Base-by-base conservation (phyloP, 2,329 filamentous ascomycete species). In the Aspergillus melleus region DNA sequence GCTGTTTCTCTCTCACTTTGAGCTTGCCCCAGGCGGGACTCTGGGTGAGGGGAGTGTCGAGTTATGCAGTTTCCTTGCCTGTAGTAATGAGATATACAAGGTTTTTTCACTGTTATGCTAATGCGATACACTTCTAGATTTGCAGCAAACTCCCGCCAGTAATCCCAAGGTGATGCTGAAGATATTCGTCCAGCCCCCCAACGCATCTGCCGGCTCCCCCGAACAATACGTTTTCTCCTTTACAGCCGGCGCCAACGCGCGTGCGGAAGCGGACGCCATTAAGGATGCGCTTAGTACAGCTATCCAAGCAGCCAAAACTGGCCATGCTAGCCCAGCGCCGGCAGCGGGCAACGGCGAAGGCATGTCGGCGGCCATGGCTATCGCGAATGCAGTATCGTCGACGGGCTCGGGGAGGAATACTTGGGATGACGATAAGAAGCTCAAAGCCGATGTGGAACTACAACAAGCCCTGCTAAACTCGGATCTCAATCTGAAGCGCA, bases 131-230 rank as follows among this genome's bases (percentile, higher is more conserved):
- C 59, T 32, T 49, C 20, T 68, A 95, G 91, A 98, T 78, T 86
- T 99, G 52, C 94, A 99, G 76, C 94, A 98, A 75, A 98, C 95
- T 0, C 93, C 95, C 12, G 91, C 92, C 61, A 88, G 83, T n/a
- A 88, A 87, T 39, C 82, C 92, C 19, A 97, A 96, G 81, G 92
- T 96, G 55, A 96, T 96, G 84, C 84, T 98, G 61, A 96, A 95
- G 76, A 89, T 99, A 57, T 91, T 97, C 68, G 90, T 90, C 63
- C 90, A 92, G 73, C 77, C 85, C 47, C 77, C 86, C 22, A 70
- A 73, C 39, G 60, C 70, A 16, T 67, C 72, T 3, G 67, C 68
- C 11, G 68, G 61, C 6, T 64, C 70, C 3, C 80, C 90, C 19
- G 84, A 88, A 50, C 86, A 88, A 57, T 91, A 96, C 73, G 86